Percentiles rank a stretch among this genome's conserved stretches.
These are phyloP conservation scores for Luvunga scandens DNA, from an alignment of 345 rosid species.

Conservation along the genomic window DNA sequence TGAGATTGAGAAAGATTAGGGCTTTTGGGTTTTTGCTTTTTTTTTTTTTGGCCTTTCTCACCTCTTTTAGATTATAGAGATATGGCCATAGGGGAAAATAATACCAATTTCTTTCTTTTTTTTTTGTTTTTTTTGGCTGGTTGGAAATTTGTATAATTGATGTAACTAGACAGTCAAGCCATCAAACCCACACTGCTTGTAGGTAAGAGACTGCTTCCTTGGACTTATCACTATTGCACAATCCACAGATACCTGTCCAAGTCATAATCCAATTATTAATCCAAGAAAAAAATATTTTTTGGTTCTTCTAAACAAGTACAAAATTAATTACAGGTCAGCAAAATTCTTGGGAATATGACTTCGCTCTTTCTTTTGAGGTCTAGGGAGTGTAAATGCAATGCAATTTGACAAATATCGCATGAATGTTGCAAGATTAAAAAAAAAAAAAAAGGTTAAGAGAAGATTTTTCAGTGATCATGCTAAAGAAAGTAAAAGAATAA, in stretches of 20 bases:
- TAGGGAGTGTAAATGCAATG: not conserved
- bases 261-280: not conserved
- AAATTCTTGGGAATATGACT: not conserved
- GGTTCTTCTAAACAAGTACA: not conserved
- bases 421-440: not conserved
- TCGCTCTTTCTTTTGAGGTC: not conserved
- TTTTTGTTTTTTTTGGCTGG: too few relatives aligned
- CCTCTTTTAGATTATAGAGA: not conserved
- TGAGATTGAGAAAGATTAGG: not conserved
- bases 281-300: not conserved
- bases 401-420: not conserved
- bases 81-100: too few relatives aligned
- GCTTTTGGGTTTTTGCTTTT: not conserved
- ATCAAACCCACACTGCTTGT: conserved; percentile 98
- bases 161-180: conserved; percentile 58
- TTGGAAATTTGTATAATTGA: not conserved
- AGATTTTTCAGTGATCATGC: not conserved
- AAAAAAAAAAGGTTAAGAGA: too few relatives aligned
- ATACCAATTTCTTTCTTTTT: not conserved
- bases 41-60: not conserved
- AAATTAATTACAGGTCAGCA: not conserved
- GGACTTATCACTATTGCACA: conserved; percentile 94
- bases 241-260: conserved; percentile 79
- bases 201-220: conserved; percentile 79
- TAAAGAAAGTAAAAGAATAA: too few relatives aligned